Conservation (phyloP, 768 basidiomycete genomes). For the Multifurca ochricompacta region DNA sequence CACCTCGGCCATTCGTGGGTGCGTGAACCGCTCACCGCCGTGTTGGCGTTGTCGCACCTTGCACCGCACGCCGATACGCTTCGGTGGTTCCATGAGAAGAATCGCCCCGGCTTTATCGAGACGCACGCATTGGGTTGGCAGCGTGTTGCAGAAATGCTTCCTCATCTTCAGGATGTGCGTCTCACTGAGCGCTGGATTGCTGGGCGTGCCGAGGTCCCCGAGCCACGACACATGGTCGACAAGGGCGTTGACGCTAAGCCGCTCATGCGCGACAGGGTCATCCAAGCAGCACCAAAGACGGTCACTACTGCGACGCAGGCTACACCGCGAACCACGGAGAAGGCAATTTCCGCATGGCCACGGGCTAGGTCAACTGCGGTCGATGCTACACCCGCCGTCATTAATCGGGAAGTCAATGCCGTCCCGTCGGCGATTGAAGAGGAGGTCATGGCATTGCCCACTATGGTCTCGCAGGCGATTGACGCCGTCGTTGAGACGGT, state of each 20-base stretch:
- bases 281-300: conserved; percentile 35
- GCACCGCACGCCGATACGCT: conserved; percentile 62
- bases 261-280: conserved; percentile 32
- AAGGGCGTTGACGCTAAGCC: conserved; percentile 49
- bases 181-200: conserved; percentile 46
- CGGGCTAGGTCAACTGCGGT: conserved; percentile 35
- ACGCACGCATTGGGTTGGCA: conserved; percentile 64
- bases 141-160: conserved; percentile 56
- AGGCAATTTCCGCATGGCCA: conserved; percentile 35
- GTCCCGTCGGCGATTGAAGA: conserved; percentile 30
- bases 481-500: conserved; percentile 10
- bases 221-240: conserved; percentile 29
- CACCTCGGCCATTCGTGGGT: conserved; percentile 73
- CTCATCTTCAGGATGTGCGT: conserved; percentile 64
- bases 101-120: conserved; percentile 61
- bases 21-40: conserved; percentile 56
- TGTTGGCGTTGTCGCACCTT: conserved; percentile 70
- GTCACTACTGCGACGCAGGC: conserved; percentile 33
- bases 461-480: conserved; percentile 23
- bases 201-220: conserved; percentile 19
- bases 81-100: conserved; percentile 75
- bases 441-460: conserved; percentile 26
- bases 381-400: conserved; percentile 44
- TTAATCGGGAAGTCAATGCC: conserved; percentile 41
- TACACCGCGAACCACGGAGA: conserved; percentile 30